Base-by-base conservation (phyloP, 441 rosid species). In the Populus trichocarpa region DNA sequence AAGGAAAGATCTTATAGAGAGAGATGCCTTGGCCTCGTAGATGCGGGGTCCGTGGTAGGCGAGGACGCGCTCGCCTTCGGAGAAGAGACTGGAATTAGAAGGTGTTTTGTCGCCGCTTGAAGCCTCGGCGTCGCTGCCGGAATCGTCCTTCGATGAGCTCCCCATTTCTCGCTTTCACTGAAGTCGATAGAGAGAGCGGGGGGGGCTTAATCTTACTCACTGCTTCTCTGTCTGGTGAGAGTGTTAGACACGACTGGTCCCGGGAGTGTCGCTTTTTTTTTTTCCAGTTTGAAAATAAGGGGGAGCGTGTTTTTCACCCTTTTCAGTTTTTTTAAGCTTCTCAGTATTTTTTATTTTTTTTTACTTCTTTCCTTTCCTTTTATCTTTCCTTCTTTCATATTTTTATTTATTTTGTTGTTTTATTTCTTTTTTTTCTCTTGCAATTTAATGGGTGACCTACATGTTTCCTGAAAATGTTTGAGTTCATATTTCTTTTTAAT, bases 1-100 rank as follows among this genome's bases (percentile, higher is more conserved):
- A 22, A 23, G 59, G 4, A 72, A 26, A 70, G 59, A 50, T 28
- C 35, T 71, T 77, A 82, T 66, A 46, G 23, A 14, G 78, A 75
- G 63, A 25, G 76, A 73, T 88, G 88, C 99, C 98, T 96, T 96
- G 82, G 99, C 98, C 81, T 93, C 96, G 83, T 96, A 96, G 88
- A 96, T 90, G 87, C 97, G 94, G 84, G 98, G 99, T 57, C 98
- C 99, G 84, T 96, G 99, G 85, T 89, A 96, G 61, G 99, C 98
- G 69, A 96, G 96, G 74, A 93, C 98, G 75, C 95, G 95, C 84
- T 96, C 98, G 65, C 99, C 98, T 40, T 94, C 98, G 40, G 93
- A 63, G 87, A 92, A 96, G 80, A 90, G 72, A 64, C 85, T 77
- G 75, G 93, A 87, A 70, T 81, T 77, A 75, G 95, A 81, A 18